phyloP scores from a whole-genome alignment of 2,329 filamentous ascomycete species.

The Bipolaris zeicola region DNA sequence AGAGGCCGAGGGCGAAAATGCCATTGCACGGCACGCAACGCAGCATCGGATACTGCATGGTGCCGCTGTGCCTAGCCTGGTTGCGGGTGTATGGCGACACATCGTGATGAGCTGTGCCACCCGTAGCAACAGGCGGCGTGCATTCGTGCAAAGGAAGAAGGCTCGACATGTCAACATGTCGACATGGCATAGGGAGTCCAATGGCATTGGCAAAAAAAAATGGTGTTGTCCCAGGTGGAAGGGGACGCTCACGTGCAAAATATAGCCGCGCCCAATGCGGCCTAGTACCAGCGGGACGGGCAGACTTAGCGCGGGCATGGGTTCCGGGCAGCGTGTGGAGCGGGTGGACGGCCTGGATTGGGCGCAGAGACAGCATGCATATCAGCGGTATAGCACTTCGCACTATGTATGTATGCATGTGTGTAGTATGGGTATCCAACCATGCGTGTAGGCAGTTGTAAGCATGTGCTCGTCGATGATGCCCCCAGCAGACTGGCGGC shows the following conservation, averaged over 20 bases:
- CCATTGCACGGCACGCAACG: neutral
- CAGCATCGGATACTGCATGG: neutral
- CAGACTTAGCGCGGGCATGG: constrained; percentile 11
- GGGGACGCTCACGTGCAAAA: constrained; percentile 5
- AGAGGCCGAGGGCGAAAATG: neutral
- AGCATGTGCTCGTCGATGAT: too few relatives aligned
- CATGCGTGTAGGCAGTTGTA: too few relatives aligned
- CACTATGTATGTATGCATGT: neutral
- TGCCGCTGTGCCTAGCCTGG: neutral
- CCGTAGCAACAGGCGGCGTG: neutral
- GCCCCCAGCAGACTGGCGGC: neutral
- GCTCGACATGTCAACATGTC: neutral
- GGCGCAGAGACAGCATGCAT: constrained; percentile 3
- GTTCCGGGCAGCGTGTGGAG: constrained; percentile 8
- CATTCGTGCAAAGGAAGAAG: too few relatives aligned
- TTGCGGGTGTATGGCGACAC: neutral
- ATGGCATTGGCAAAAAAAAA: neutral
- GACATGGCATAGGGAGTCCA: neutral
- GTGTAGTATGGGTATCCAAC: neutral
- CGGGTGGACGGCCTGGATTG: constrained; percentile 1
- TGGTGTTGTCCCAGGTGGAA: neutral
- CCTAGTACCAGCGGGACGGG: constrained; percentile 15
- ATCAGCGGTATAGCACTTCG: too few relatives aligned
- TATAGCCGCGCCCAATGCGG: neutral
- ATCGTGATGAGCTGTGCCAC: too few relatives aligned